phyloP scores from a whole-genome alignment of 2,329 filamentous ascomycete species.

The Colletotrichum sp. region DNA sequence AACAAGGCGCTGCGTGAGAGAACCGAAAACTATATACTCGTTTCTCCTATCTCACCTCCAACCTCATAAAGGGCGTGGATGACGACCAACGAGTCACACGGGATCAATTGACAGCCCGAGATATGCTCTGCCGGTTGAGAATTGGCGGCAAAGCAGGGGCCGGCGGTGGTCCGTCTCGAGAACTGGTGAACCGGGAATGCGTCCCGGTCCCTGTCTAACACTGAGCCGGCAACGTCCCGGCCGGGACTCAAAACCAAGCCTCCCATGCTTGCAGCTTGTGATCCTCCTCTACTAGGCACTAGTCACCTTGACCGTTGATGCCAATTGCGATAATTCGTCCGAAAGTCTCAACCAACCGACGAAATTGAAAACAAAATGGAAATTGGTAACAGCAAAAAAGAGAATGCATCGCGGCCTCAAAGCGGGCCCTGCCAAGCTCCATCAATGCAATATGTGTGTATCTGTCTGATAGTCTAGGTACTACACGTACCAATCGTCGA shows the following conservation, averaged over 20 bases:
- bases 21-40: background rate
- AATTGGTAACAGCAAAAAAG: background rate
- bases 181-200: constrained; percentile 3
- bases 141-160: background rate
- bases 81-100: background rate
- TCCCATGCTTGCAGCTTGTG: background rate
- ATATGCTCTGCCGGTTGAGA: background rate
- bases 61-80: background rate
- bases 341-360: background rate
- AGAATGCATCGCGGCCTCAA: background rate
- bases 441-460: background rate
- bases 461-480: background rate
- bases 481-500: background rate
- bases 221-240: constrained; percentile 14
- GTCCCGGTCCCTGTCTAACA: background rate
- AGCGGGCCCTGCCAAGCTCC: background rate
- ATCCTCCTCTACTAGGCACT: background rate
- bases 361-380: background rate
- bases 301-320: background rate
- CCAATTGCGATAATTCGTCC: background rate
- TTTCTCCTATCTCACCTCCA: background rate
- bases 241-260: background rate
- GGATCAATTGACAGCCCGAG: background rate
- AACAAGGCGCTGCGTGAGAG: background rate
- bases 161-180: background rate